Percentiles rank a stretch among this genome's conserved stretches.
Conservation (phyloP, 2,329 filamentous ascomycete species). For the Aspergillus novoparasiticus region DNA sequence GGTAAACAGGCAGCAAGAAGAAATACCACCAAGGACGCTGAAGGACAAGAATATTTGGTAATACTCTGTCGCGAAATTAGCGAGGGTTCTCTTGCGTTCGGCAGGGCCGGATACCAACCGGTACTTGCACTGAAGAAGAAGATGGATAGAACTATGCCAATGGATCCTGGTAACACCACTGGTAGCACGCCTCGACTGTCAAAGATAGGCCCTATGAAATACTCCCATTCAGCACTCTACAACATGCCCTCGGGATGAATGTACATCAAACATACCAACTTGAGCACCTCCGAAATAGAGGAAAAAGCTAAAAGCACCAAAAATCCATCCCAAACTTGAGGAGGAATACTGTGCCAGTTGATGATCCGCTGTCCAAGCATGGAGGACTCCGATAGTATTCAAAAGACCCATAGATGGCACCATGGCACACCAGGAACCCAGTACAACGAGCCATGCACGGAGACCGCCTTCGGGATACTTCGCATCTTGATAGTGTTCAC, state of each 20-base stretch:
- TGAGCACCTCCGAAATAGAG: constrained; percentile 35
- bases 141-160: constrained; percentile 29
- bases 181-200: constrained; percentile 37
- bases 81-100: not conserved
- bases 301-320: constrained; percentile 42
- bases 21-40: constrained; percentile 36
- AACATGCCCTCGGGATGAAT: not conserved
- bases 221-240: not conserved
- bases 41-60: constrained; percentile 42
- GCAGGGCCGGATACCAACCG: constrained; percentile 12
- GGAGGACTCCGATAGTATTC: constrained; percentile 42
- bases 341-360: constrained; percentile 35
- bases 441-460: constrained; percentile 46
- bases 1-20: constrained; percentile 34
- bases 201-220: constrained; percentile 37
- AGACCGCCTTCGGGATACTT: constrained; percentile 45
- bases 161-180: constrained; percentile 32
- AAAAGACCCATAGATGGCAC: constrained; percentile 44
- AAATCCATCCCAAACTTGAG: constrained; percentile 45
- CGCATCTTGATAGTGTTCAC: not conserved
- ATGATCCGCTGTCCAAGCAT: constrained; percentile 40
- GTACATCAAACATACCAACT: constrained; percentile 6
- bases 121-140: constrained; percentile 32
- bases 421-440: constrained; percentile 40
- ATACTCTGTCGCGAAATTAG: constrained; percentile 27